A percentile compares a stretch with the other conserved stretches of the same genome.
These are phyloP conservation scores for Xylaria sp. DNA, from an alignment of 2,329 filamentous ascomycete genomes.

Conservation along the genomic window DNA sequence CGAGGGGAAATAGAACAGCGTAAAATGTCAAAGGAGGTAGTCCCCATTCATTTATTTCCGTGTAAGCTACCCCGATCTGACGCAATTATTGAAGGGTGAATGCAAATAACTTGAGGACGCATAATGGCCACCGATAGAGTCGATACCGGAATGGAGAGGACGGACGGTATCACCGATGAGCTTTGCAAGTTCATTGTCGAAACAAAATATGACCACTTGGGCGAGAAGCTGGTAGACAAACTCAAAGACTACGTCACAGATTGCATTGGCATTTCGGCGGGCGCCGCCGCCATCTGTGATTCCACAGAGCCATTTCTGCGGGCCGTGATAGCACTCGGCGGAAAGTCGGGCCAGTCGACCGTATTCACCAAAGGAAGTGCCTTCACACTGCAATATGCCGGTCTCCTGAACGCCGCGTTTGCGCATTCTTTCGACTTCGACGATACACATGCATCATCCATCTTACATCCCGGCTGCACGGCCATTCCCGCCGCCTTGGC, in stretches of 20 bases:
- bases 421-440: constrained; percentile 59
- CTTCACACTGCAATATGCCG: constrained; percentile 54
- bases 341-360: constrained; percentile 45
- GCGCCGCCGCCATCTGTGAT: constrained; percentile 42
- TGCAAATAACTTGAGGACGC: background rate
- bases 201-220: constrained; percentile 37
- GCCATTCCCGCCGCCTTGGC: constrained; percentile 52
- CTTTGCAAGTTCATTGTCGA: constrained; percentile 41
- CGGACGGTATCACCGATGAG: constrained; percentile 32
- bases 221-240: constrained; percentile 35
- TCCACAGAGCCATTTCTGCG: constrained; percentile 50
- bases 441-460: constrained; percentile 56
- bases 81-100: background rate
- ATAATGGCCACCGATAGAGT: constrained; percentile 4
- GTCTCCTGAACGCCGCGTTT: constrained; percentile 56
- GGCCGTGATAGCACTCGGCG: constrained; percentile 48
- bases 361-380: constrained; percentile 51
- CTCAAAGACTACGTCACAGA: constrained; percentile 45
- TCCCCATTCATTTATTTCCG: background rate
- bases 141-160: background rate
- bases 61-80: background rate
- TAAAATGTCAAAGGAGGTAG: background rate
- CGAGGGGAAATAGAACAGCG: background rate
- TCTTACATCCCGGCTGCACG: constrained; percentile 56
- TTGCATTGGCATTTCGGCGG: constrained; percentile 43